These are phyloP conservation scores for Pseudomonodictys pantanalensis DNA, from an alignment of 495 filamentous ascomycete species.

Conservation along the genomic window DNA sequence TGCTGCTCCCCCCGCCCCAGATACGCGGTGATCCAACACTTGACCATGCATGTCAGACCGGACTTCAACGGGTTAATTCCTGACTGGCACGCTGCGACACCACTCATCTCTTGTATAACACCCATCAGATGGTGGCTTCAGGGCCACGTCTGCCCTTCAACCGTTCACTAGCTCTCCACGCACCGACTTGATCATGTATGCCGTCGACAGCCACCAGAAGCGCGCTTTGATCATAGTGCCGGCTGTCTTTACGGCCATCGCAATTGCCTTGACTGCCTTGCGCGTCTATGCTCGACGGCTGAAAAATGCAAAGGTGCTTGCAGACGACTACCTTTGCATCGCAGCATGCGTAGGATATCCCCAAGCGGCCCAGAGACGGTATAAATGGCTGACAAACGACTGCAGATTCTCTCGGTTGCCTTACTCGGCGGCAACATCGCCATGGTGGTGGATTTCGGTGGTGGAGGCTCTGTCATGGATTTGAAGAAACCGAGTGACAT, in stretches of 20 bases:
- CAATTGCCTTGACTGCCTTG: background rate
- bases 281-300: background rate
- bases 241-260: background rate
- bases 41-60: too few species aligned
- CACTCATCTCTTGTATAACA: too few species aligned
- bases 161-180: too few species aligned
- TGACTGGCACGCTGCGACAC: too few species aligned
- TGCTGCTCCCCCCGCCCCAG: too few species aligned
- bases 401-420: background rate
- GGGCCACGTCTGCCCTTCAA: too few species aligned
- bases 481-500: background rate
- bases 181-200: background rate
- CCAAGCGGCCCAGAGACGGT: background rate
- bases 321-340: background rate
- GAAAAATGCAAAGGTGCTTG: background rate
- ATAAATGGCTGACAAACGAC: background rate
- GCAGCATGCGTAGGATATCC: background rate
- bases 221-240: background rate
- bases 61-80: too few species aligned
- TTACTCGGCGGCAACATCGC: background rate
- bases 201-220: background rate
- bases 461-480: background rate
- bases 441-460: background rate
- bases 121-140: too few species aligned
- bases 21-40: too few species aligned